phyloP scores from a whole-genome alignment of 352 stramenopile species.

The Phytophthora pistaciae region DNA sequence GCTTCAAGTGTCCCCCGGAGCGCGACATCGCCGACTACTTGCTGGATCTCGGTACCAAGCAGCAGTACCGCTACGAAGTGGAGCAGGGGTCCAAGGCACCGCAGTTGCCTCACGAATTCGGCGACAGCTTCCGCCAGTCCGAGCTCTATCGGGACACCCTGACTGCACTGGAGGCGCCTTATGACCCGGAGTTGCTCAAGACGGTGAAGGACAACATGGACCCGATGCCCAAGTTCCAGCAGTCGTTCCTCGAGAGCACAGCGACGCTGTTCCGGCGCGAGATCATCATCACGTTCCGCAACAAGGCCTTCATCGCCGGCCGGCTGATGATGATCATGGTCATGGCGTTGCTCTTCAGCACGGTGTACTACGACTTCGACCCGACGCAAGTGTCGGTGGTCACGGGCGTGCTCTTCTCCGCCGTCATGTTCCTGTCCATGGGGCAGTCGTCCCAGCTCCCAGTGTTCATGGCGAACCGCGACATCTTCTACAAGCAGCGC shows the following conservation, averaged over 20 bases:
- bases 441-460: constrained; percentile 36
- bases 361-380: constrained; percentile 55
- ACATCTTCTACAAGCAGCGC: constrained; percentile 85
- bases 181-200: constrained; percentile 22
- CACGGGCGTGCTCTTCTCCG: constrained; percentile 77
- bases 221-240: constrained; percentile 39
- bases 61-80: constrained; percentile 35
- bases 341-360: constrained; percentile 54
- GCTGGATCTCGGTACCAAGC: constrained; percentile 26
- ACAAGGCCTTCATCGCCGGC: constrained; percentile 48
- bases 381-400: constrained; percentile 47
- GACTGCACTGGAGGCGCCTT: constrained; percentile 31
- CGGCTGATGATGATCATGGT: constrained; percentile 48
- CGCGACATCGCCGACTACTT: constrained; percentile 41
- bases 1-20: constrained; percentile 35
- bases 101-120: constrained; percentile 22
- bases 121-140: constrained; percentile 42
- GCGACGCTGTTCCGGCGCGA: constrained; percentile 50
- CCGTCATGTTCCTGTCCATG: constrained; percentile 79
- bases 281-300: constrained; percentile 67
- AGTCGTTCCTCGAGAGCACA: constrained; percentile 44
- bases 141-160: constrained; percentile 39
- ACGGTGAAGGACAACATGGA: constrained; percentile 26
- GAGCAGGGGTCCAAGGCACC: constrained; percentile 6
- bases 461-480: constrained; percentile 32